Conservation (phyloP, 177 flowering plant species). For the Viscum album region DNA sequence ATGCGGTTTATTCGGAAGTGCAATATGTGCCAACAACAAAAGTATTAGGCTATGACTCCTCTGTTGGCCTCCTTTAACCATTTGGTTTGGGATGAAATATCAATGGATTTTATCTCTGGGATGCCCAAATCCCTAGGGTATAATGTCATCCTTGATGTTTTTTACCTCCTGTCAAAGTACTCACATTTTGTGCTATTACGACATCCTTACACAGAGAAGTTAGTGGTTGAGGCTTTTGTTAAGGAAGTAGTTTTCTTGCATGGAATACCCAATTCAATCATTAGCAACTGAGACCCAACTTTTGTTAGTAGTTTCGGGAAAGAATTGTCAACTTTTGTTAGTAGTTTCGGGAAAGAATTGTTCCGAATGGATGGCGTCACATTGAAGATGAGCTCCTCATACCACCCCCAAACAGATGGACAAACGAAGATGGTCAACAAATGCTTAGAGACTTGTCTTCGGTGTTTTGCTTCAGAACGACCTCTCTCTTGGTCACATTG, state of each 20-base stretch:
- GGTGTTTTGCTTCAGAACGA: not conserved
- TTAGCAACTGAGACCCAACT: not conserved
- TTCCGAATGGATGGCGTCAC: not conserved
- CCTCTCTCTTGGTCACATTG: not conserved
- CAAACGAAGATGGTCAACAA: not conserved
- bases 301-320: too few species aligned
- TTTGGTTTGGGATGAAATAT: not conserved
- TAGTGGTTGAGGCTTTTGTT: not conserved
- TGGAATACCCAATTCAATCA: not conserved
- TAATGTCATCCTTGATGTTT: not conserved
- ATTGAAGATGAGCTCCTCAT: not conserved
- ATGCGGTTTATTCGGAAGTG: not conserved
- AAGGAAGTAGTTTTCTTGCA: not conserved
- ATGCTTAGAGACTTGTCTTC: not conserved
- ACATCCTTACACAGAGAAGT: not conserved
- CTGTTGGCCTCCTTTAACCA: constrained; percentile 1
- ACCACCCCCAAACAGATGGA: not conserved
- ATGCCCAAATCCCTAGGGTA: not conserved
- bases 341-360: not conserved
- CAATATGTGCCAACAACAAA: not conserved
- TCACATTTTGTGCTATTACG: not conserved
- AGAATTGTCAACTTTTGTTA: too few species aligned
- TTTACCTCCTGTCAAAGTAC: not conserved
- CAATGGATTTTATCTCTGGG: constrained; percentile 1
- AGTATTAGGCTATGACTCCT: not conserved